These are phyloP conservation scores for Conticribra weissflogii DNA, from an alignment of 108 stramenopile genomes.

Conservation along the genomic window DNA sequence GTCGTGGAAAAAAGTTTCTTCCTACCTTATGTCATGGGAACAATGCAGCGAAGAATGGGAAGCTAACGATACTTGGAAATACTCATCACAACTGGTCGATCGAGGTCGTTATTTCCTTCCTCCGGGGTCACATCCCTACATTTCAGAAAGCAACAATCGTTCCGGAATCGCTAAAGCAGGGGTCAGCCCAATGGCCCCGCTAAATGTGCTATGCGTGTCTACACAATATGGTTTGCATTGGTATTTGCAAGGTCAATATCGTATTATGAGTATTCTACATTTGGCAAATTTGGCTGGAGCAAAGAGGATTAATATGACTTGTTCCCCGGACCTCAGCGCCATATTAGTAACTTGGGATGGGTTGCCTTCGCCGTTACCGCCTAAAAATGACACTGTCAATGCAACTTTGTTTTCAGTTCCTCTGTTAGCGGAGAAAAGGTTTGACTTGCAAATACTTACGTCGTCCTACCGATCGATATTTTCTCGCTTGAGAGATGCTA, in stretches of 20 bases:
- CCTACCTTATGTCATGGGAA: constrained; percentile 26
- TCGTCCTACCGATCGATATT: constrained; percentile 65
- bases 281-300: constrained; percentile 1
- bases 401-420: constrained; percentile 55
- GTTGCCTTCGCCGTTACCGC: background rate
- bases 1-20: constrained; percentile 33
- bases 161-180: constrained; percentile 14
- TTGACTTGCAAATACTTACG: constrained; percentile 65
- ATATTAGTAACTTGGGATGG: constrained; percentile 28
- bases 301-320: constrained; percentile 29
- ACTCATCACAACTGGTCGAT: constrained; percentile 40
- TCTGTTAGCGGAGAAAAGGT: constrained; percentile 56
- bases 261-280: constrained; percentile 36
- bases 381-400: background rate
- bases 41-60: constrained; percentile 24
- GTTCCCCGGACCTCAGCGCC: constrained; percentile 48
- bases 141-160: background rate
- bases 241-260: constrained; percentile 82
- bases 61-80: constrained; percentile 56
- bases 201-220: constrained; percentile 71
- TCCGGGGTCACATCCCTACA: constrained; percentile 3
- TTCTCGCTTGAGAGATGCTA: constrained; percentile 52
- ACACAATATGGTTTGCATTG: constrained; percentile 52
- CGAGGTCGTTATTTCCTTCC: constrained; percentile 34
- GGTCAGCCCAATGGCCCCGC: constrained; percentile 51